Evolutionary conservation across 441 rosid species (phyloP).

Genomic region (Gossypium trilobum): DNA sequence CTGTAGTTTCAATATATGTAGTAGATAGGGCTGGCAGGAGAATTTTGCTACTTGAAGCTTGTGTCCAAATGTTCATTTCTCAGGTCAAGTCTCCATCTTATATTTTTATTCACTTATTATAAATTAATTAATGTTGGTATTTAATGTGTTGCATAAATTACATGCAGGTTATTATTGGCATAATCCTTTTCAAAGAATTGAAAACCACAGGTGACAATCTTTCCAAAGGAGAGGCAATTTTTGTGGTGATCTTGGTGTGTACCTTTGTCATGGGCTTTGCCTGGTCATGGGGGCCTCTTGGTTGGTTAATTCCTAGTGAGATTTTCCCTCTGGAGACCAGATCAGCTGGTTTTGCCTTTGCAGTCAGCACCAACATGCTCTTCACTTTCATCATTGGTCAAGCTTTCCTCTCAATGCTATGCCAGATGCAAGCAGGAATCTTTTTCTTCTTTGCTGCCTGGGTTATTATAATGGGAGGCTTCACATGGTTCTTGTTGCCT

Average conservation of each 20-base stretch:
- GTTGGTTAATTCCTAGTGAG: constrained; percentile 47
- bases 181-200: constrained; percentile 17
- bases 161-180: constrained; percentile 16
- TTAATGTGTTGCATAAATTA: constrained; percentile 12
- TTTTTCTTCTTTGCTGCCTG: constrained; percentile 46
- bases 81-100: constrained; percentile 14
- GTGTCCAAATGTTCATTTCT: constrained; percentile 34
- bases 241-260: constrained; percentile 28
- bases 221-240: constrained; percentile 10
- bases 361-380: constrained; percentile 39
- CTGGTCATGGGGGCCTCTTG: constrained; percentile 48
- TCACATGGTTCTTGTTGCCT: constrained; percentile 31
- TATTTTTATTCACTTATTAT: neutral
- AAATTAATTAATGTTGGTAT: neutral
- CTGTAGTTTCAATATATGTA: neutral
- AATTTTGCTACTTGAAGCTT: constrained; percentile 29
- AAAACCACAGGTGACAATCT: constrained; percentile 16
- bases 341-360: constrained; percentile 29
- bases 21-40: constrained; percentile 15
- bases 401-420: constrained; percentile 44
- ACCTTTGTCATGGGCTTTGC: constrained; percentile 32
- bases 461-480: constrained; percentile 31
- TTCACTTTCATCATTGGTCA: constrained; percentile 36
- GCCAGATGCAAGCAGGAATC: constrained; percentile 33
- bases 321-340: constrained; percentile 38